phyloP scores from a whole-genome alignment of 1,284 basidiomycete species.

The Porodaedalea pini region DNA sequence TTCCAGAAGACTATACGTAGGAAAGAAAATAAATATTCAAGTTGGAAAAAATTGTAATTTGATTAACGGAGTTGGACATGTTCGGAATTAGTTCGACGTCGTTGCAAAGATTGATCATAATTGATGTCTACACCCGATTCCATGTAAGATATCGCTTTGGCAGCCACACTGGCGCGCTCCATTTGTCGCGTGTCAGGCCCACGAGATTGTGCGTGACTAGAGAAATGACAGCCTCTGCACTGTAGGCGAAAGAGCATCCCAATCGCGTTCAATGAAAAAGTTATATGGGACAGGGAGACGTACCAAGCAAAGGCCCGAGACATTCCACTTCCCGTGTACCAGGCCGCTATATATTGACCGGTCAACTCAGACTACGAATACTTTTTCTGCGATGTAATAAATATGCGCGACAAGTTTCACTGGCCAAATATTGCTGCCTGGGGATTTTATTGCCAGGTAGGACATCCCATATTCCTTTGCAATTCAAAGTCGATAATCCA shows the following conservation, averaged over 20 bases:
- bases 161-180: constrained; percentile 57
- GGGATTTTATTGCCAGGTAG: constrained; percentile 49
- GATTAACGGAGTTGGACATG: too few relatives aligned
- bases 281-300: constrained; percentile 23
- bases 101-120: too few relatives aligned
- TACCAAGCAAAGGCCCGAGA: constrained; percentile 71
- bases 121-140: constrained; percentile 22
- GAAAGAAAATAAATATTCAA: too few relatives aligned
- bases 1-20: too few relatives aligned
- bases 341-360: constrained; percentile 77
- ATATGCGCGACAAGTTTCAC: constrained; percentile 70
- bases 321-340: constrained; percentile 81
- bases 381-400: constrained; percentile 40
- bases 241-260: too few relatives aligned
- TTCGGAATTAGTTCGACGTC: too few relatives aligned
- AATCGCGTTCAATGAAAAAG: background rate
- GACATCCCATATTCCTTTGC: constrained; percentile 52
- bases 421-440: constrained; percentile 71
- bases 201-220: constrained; percentile 61
- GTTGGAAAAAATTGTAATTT: too few relatives aligned
- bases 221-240: constrained; percentile 61
- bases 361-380: constrained; percentile 26
- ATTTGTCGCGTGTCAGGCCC: constrained; percentile 33
- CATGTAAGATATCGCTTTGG: constrained; percentile 59
- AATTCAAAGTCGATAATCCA: too few relatives aligned